A percentile compares a stretch with the other conserved stretches of the same genome.
phyloP scores from a whole-genome alignment of 495 filamentous ascomycete species.

The Podospora pseudoanserina region DNA sequence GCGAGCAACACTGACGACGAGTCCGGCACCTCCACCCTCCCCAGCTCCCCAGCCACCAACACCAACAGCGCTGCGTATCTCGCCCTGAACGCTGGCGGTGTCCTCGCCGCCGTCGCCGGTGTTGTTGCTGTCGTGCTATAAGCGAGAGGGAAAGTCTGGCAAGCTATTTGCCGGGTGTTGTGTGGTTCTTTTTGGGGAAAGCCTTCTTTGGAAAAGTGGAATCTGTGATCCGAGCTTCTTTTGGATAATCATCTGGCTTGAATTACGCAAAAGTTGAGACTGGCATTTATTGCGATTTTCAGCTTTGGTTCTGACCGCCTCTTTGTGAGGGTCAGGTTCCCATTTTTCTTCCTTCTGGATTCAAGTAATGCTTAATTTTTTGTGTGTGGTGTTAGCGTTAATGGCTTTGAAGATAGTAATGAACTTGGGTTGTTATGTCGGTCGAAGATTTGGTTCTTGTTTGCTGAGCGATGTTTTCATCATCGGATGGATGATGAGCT shows the following conservation, averaged over 20 bases:
- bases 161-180: background rate
- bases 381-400: conserved; percentile 4
- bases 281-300: background rate
- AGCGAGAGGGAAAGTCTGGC: background rate
- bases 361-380: conserved; percentile 15
- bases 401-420: conserved; percentile 13
- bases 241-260: background rate
- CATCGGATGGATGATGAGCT: background rate
- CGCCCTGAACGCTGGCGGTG: conserved; percentile 29
- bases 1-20: conserved; percentile 15
- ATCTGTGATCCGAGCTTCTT: background rate
- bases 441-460: background rate
- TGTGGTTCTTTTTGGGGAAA: background rate
- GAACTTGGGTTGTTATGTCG: background rate
- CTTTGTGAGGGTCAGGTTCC: background rate
- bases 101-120: conserved; percentile 35
- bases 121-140: conserved; percentile 35
- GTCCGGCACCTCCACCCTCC: conserved; percentile 19
- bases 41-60: conserved; percentile 22
- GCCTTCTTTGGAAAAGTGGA: background rate
- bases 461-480: background rate
- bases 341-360: background rate
- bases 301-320: background rate
- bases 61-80: conserved; percentile 36
- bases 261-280: background rate